Conservation (phyloP, 2,329 filamentous ascomycete species). For the Trichophyton verrucosum region DNA sequence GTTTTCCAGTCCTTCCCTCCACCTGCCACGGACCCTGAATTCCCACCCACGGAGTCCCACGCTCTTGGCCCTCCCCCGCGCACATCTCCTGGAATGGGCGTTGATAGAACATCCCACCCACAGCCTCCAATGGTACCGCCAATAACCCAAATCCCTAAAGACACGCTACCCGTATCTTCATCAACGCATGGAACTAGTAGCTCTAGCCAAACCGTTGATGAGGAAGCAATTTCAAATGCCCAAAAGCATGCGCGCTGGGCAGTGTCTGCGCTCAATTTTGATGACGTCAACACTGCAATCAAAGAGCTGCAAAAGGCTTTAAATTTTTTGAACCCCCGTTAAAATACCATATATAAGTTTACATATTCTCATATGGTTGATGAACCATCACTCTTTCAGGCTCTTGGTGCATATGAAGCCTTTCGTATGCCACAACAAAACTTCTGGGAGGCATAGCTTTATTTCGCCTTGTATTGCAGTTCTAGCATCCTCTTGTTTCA, state of each 20-base stretch:
- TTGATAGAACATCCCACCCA: conserved; percentile 5
- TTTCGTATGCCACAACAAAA: neutral
- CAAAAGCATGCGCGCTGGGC: conserved; percentile 97
- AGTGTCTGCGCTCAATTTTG: conserved; percentile 91
- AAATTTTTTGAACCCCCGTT: conserved; percentile 52
- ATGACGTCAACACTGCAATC: conserved; percentile 83
- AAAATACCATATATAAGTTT: conserved; percentile 10
- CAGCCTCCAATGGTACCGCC: conserved; percentile 5
- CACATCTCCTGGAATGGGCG: conserved; percentile 4
- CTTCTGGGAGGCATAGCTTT: neutral
- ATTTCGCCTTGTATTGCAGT: no score
- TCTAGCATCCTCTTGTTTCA: neutral
- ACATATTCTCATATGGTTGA: neutral
- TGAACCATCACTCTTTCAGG: neutral
- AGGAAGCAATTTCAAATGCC: conserved; percentile 64
- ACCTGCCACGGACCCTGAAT: conserved; percentile 19
- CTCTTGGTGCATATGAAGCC: neutral
- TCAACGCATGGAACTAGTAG: conserved; percentile 14
- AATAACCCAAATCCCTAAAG: neutral
- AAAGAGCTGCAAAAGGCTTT: conserved; percentile 70
- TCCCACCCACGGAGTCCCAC: conserved; percentile 15
- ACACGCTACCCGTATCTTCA: neutral
- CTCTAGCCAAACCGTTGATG: conserved; percentile 37
- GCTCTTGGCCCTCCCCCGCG: conserved; percentile 16
- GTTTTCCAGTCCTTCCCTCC: conserved; percentile 32